Evolutionary conservation across 495 filamentous ascomycete genomes (phyloP).

Genomic region (Neurospora sp.): DNA sequence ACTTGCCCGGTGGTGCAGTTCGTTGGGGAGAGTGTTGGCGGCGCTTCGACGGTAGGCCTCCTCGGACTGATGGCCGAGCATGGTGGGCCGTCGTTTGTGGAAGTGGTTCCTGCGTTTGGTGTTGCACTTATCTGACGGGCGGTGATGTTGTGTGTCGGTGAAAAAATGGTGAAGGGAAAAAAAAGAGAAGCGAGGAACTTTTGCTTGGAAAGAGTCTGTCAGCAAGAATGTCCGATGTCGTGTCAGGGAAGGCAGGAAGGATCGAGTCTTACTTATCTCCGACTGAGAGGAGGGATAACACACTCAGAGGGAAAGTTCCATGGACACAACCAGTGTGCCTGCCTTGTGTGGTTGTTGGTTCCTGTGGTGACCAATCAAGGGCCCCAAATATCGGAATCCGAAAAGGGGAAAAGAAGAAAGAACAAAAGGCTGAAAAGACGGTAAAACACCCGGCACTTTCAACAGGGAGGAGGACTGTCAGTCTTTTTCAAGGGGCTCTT

Average conservation of each 20-base stretch:
- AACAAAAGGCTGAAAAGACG: neutral
- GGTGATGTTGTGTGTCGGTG: neutral
- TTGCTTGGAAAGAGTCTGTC: neutral
- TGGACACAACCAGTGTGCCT: neutral
- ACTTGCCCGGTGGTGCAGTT: slow-evolving; percentile 14
- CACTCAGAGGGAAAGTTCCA: neutral
- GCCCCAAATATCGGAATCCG: neutral
- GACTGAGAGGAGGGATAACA: neutral
- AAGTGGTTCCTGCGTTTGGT: slow-evolving; percentile 8
- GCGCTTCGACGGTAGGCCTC: slow-evolving; percentile 15
- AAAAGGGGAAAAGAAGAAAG: neutral
- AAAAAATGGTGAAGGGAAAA: neutral
- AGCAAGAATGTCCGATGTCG: neutral
- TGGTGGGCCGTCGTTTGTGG: neutral
- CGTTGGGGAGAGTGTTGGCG: slow-evolving; percentile 8
- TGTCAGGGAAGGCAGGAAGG: neutral
- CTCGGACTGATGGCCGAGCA: slow-evolving; percentile 10
- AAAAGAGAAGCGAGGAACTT: neutral
- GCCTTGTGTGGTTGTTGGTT: neutral
- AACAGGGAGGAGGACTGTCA: neutral
- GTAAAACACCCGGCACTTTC: neutral
- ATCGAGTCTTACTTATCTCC: neutral
- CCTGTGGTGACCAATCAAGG: neutral
- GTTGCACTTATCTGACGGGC: neutral
- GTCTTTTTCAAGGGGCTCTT: neutral